phyloP scores from a whole-genome alignment of 495 filamentous ascomycete genomes.

The Xylaria sp. region DNA sequence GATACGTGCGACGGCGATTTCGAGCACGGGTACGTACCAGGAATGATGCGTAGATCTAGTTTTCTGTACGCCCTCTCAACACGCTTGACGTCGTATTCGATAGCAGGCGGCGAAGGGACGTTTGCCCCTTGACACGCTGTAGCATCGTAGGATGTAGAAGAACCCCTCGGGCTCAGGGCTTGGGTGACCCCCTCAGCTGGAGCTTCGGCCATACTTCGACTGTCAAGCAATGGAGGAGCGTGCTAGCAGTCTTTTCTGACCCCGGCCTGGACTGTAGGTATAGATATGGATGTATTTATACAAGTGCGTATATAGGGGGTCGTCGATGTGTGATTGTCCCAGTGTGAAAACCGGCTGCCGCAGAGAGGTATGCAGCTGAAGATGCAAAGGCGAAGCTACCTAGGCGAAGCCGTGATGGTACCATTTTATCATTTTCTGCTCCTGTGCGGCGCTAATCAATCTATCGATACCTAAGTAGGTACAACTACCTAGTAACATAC shows the following conservation, averaged over 20 bases:
- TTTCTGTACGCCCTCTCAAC: constrained; percentile 76
- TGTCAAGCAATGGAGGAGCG: constrained; percentile 57
- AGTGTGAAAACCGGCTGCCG: background rate
- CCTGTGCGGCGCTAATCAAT: background rate
- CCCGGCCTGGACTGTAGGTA: background rate
- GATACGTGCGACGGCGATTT: background rate
- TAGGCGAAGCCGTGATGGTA: background rate
- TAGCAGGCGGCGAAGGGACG: constrained; percentile 26
- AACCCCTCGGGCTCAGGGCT: constrained; percentile 31
- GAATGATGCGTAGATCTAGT: constrained; percentile 83
- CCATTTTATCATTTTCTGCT: constrained; percentile 10
- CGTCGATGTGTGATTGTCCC: background rate
- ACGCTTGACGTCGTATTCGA: constrained; percentile 59
- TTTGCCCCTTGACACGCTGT: constrained; percentile 27
- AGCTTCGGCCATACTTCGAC: constrained; percentile 54
- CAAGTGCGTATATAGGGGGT: background rate
- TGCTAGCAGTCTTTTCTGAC: constrained; percentile 28
- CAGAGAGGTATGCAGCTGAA: background rate
- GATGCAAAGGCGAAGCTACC: constrained; percentile 6
- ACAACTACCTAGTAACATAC: constrained; percentile 2
- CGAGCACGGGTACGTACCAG: constrained; percentile 51
- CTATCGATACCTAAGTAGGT: background rate
- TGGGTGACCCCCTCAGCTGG: constrained; percentile 39
- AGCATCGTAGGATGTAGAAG: constrained; percentile 31
- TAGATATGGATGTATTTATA: background rate